These are phyloP conservation scores for Candida sonorensis DNA, from an alignment of 805 yeast species.

Conservation along the genomic window DNA sequence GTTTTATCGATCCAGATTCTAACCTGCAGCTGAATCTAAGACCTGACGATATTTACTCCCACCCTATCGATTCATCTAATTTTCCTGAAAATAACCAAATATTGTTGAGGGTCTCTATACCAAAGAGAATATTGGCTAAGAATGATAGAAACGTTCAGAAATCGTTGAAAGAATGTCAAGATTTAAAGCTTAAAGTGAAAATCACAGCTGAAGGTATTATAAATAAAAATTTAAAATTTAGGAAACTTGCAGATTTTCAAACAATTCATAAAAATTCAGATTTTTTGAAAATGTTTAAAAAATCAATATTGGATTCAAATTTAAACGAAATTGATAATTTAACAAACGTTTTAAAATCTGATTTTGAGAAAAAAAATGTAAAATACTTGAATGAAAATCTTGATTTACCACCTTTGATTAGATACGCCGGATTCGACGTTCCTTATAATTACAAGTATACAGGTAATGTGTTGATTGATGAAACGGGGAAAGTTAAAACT, in stretches of 20 bases:
- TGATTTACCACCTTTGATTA: constrained; percentile 80
- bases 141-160: constrained; percentile 37
- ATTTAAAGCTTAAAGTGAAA: constrained; percentile 24
- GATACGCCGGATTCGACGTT: constrained; percentile 66
- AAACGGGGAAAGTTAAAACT: constrained; percentile 47
- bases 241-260: constrained; percentile 88
- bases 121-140: constrained; percentile 41
- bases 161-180: constrained; percentile 33
- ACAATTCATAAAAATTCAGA: constrained; percentile 51
- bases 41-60: constrained; percentile 35
- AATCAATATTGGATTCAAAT: constrained; percentile 37
- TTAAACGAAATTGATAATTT: constrained; percentile 34
- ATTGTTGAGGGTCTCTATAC: constrained; percentile 51
- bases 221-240: constrained; percentile 63
- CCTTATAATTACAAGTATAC: constrained; percentile 76
- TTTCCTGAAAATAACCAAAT: constrained; percentile 48
- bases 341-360: constrained; percentile 22
- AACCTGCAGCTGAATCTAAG: constrained; percentile 25
- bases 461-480: constrained; percentile 57
- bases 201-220: constrained; percentile 62
- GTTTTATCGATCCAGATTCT: constrained; percentile 31
- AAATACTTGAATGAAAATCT: constrained; percentile 31
- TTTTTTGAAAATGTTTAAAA: constrained; percentile 34
- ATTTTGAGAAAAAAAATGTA: constrained; percentile 10
- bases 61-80: constrained; percentile 51